These are phyloP conservation scores for Paraleonurus japonicus DNA, from an alignment of 257 asterid genomes.

Conservation along the genomic window DNA sequence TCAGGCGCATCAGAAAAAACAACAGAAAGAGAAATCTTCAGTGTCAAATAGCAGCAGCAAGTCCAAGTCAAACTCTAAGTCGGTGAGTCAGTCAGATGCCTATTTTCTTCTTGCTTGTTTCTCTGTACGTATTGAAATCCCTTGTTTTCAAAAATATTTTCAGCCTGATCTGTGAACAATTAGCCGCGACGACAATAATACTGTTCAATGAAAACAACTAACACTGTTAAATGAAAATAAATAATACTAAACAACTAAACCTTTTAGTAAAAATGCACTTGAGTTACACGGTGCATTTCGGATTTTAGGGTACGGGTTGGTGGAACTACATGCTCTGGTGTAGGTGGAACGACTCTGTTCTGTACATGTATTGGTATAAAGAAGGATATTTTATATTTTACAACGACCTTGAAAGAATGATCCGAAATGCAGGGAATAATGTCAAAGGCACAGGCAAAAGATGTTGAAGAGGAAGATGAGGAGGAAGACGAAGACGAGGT, in stretches of 20 bases:
- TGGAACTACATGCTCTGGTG: not conserved
- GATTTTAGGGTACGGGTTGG: not conserved
- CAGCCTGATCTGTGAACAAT: not conserved
- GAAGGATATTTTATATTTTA: not conserved
- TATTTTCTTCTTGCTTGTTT: not conserved
- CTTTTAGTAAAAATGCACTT: too few relatives aligned
- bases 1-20: slow-evolving; percentile 62
- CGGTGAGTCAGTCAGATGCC: slow-evolving; percentile 34
- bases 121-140: not conserved
- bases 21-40: slow-evolving; percentile 62
- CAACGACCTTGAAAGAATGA: not conserved
- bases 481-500: slow-evolving; percentile 73
- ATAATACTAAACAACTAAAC: too few relatives aligned
- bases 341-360: not conserved
- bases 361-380: not conserved
- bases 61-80: slow-evolving; percentile 55
- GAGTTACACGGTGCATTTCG: not conserved
- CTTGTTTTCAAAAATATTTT: not conserved
- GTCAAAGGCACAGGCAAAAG: slow-evolving; percentile 45
- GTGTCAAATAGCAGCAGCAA: slow-evolving; percentile 59
- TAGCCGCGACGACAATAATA: not conserved
- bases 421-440: slow-evolving; percentile 25
- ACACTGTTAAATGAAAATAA: too few relatives aligned
- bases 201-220: too few relatives aligned
- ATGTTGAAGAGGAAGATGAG: slow-evolving; percentile 49